A percentile compares a stretch with the other conserved stretches of the same genome.
Evolutionary conservation across 2,329 filamentous ascomycete genomes (phyloP).

Genomic region (Acrocalymma vagum): DNA sequence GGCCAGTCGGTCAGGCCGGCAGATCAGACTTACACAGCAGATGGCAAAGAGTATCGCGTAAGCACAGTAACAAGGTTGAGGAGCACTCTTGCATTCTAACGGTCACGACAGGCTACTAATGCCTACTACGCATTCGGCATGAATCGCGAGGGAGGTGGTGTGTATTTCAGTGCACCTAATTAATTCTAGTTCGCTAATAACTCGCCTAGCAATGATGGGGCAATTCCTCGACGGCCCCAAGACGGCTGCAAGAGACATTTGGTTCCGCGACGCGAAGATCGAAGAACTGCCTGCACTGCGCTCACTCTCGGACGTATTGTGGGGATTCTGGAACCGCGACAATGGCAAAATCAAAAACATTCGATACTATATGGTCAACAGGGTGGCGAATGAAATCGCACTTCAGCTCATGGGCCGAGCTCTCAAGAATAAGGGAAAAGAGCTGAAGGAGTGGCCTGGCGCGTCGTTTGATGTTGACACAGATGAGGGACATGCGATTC

Average conservation of each 20-base stretch:
- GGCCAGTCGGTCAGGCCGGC: constrained; percentile 14
- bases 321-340: constrained; percentile 24
- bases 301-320: constrained; percentile 26
- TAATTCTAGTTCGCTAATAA: constrained; percentile 1
- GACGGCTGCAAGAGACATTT: constrained; percentile 11
- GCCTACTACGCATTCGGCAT: constrained; percentile 24
- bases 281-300: constrained; percentile 23
- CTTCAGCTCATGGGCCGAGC: constrained; percentile 22
- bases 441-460: constrained; percentile 26
- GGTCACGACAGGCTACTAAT: constrained; percentile 18
- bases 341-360: constrained; percentile 22
- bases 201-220: constrained; percentile 15
- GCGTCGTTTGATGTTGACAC: constrained; percentile 15
- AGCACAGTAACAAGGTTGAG: not conserved
- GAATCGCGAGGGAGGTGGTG: constrained; percentile 14
- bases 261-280: constrained; percentile 10
- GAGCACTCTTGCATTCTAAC: not conserved
- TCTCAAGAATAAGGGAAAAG: constrained; percentile 6
- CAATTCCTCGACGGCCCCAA: constrained; percentile 21
- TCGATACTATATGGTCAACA: constrained; percentile 25
- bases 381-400: constrained; percentile 25
- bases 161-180: constrained; percentile 10
- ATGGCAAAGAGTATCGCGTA: constrained; percentile 18
- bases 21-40: constrained; percentile 25
- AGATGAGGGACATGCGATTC: constrained; percentile 23